Evolutionary conservation across 2,329 filamentous ascomycete genomes (phyloP).

Genomic region (Achaetomium macrosporum): DNA sequence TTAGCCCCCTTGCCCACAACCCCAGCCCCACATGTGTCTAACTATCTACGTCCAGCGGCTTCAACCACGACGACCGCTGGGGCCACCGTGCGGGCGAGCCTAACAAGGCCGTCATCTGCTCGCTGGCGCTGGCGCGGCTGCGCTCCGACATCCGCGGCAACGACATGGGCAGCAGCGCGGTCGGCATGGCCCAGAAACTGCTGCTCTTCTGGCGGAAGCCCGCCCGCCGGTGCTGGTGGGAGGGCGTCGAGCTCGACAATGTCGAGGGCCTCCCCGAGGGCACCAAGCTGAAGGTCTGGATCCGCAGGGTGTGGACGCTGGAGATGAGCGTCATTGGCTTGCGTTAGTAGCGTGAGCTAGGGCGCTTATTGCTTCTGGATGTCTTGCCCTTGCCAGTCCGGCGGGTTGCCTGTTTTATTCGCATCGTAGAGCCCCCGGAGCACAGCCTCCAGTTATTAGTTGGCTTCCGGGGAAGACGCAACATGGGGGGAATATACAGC

Average conservation of each 20-base stretch:
- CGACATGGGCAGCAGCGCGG: conserved; percentile 67
- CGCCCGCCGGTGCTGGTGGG: conserved; percentile 96
- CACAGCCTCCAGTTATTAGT: too few species aligned
- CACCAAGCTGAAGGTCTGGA: conserved; percentile 88
- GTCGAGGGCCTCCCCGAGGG: conserved; percentile 68
- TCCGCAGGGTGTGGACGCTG: conserved; percentile 93
- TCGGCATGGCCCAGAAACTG: conserved; percentile 98
- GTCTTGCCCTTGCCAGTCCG: not conserved
- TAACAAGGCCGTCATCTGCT: conserved; percentile 98
- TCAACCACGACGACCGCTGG: conserved; percentile 93
- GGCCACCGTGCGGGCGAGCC: conserved; percentile 96
- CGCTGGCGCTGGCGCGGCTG: conserved; percentile 83
- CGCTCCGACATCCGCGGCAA: conserved; percentile 86
- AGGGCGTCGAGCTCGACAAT: conserved; percentile 84
- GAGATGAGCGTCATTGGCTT: conserved; percentile 95
- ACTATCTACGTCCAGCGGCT: conserved; percentile 58
- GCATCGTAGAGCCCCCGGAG: not conserved
- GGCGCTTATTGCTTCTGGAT: not conserved
- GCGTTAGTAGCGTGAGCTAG: conserved; percentile 40
- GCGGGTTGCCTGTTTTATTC: not conserved
- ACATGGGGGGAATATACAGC: not conserved
- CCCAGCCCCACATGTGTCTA: not conserved
- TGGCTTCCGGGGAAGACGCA: too few species aligned
- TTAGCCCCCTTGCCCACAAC: too few species aligned
- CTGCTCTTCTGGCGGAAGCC: conserved; percentile 98